phyloP scores from a whole-genome alignment of 495 filamentous ascomycete species.

The Cairneyella variabilis region DNA sequence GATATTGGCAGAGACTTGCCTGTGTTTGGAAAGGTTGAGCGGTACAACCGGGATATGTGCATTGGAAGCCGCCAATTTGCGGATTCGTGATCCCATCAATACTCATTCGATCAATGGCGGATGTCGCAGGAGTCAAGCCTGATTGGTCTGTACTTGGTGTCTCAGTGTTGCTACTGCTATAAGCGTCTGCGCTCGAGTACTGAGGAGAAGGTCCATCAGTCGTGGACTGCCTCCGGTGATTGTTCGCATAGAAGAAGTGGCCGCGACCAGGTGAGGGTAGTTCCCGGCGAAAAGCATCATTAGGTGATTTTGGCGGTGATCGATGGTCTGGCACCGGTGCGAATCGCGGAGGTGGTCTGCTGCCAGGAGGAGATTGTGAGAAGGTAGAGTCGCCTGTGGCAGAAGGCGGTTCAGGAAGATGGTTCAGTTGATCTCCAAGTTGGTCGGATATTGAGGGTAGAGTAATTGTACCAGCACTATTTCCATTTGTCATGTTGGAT shows the following conservation, averaged over 20 bases:
- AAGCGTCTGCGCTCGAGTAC: constrained; percentile 21
- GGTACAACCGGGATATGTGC: constrained; percentile 69
- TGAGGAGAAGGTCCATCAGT: constrained; percentile 17
- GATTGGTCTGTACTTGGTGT: constrained; percentile 29
- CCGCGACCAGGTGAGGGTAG: constrained; percentile 21
- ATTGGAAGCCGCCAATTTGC: constrained; percentile 38
- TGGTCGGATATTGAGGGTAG: constrained; percentile 44
- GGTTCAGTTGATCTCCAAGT: constrained; percentile 32
- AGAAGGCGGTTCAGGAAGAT: constrained; percentile 19
- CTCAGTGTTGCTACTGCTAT: constrained; percentile 24
- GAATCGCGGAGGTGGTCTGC: constrained; percentile 17
- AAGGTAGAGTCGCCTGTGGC: constrained; percentile 12
- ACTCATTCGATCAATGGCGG: constrained; percentile 44
- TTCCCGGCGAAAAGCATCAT: constrained; percentile 23
- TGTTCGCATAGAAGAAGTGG: constrained; percentile 5
- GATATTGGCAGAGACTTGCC: constrained; percentile 4
- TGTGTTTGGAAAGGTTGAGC: constrained; percentile 92
- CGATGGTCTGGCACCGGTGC: constrained; percentile 24
- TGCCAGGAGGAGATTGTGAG: constrained; percentile 31
- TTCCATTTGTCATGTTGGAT: constrained; percentile 34
- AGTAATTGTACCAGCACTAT: constrained; percentile 22
- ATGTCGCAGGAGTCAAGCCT: constrained; percentile 19
- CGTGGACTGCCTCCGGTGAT: constrained; percentile 18
- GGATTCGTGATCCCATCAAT: constrained; percentile 45
- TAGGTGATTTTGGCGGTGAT: constrained; percentile 40